Base-by-base conservation (phyloP, 2,329 filamentous ascomycete species). In the Plenodomus biglobosus region DNA sequence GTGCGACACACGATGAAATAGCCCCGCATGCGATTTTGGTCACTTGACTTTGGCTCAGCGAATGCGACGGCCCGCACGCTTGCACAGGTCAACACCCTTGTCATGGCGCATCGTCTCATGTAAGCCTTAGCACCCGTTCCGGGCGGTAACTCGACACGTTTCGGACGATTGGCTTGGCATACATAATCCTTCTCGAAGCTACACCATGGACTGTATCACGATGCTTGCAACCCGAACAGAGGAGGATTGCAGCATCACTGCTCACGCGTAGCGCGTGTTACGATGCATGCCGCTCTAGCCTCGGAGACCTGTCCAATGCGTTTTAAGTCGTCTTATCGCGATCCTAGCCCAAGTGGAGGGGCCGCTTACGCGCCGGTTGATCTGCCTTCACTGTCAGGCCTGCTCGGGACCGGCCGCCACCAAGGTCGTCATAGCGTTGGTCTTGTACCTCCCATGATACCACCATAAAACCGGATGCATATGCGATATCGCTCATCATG, bases 1-100 rank as follows among this genome's bases (percentile, higher is more conserved):
- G 52, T 65, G 62, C 65, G 51, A 63, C 63, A 56, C 59, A 52
- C 59, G 57, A 58, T 68, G 63, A 64, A 68, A 62, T 57, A 63
- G 53, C 62, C 58, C 77, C 80, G 81, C 81, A 84, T 84, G 70
- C 66, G 62, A 66, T 77, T 76, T 70, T 72, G 72, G 75, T 84
- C 81, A 85, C 81, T 84, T 84, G 82, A 85, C 79, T 63, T 74
- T 68, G 67, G 69, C 65, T 68, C 70, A 67, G 66, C 68, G 66
- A 70, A 71, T 71, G 65, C 66, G 58, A 66, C 64, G 63, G 67
- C 61, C 66, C 69, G 63, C 61, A 56, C 53, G 53, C 58, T 62
- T 62, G 63, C 67, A 68, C 65, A 66, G 61, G 53, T 52, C 40
- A 54, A 55, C 47, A 65, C 55, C 64, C 66, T 56, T 64, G 66